Base-by-base conservation (phyloP, 2,329 filamentous ascomycete species). In the Claviceps sp. region DNA sequence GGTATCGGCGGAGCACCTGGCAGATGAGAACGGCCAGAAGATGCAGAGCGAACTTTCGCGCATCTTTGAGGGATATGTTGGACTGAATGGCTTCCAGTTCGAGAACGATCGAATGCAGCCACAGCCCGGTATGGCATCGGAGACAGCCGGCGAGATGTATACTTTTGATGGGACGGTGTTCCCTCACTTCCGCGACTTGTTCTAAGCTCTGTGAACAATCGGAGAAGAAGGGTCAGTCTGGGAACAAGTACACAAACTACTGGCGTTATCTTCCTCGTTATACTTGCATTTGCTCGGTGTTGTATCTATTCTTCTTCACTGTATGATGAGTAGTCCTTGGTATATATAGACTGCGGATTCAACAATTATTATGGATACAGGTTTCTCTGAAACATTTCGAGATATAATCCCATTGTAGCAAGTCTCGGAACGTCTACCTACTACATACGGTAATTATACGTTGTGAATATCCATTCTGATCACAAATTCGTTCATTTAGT, bases 31-130 rank as follows among this genome's bases (percentile, higher is more conserved):
- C 30, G 76, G 77, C 4, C 56, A 68, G 30, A 70, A 70, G 56
- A 70, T 81, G 40, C 75, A 76, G 52, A 72, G 58, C 22, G 77
- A 81, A 58, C 76, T 81, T 72, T 74, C 70, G 13, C 70, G 71
- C 1, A 70, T 72, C 18, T 70, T 69, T 40, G 67, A 71, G 52
- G 64, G 64, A 38, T 71, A 70, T 47, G 62, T 70, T 4, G 63
- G 62, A 1, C 57, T 67, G 40, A 67, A 65, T 24, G 58, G 67
- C 51, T 67, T 67, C 47, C 64, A 66, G 40, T 60, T 60, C 11
- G 58, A 56, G 16, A 58, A 61, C 26, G 58, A 56, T 9, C 60
- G 61, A 30, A 56, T 58, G 2, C 48, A 60, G 2, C 49, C 63
- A 11, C 59, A 56, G n/a, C 37, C 54, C 8, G 60, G 63, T 50